A percentile compares a stretch with the other conserved stretches of the same genome.
Evolutionary conservation across 257 asterid species (phyloP).

Genomic region (Anisodus tanguticus): DNA sequence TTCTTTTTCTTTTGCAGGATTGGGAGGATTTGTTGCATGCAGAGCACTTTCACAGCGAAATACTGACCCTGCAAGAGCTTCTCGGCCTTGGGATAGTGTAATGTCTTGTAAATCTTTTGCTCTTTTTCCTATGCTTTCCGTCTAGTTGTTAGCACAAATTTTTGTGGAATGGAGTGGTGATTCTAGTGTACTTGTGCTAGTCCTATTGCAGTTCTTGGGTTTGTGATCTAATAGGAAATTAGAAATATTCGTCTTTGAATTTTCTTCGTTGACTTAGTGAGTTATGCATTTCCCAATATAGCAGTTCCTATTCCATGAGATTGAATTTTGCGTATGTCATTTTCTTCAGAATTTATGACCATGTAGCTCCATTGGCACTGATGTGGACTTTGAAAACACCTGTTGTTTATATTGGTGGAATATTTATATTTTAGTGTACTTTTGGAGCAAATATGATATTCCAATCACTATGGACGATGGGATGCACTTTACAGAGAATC

Average conservation of each 20-base stretch:
- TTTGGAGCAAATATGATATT: constrained; percentile 17
- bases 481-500: constrained; percentile 7
- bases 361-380: neutral
- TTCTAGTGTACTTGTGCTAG: constrained; percentile 8
- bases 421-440: constrained; percentile 4
- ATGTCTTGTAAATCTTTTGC: constrained; percentile 39
- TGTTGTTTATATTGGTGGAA: neutral
- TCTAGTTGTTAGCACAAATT: neutral
- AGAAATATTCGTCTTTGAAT: neutral
- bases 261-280: constrained; percentile 13
- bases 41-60: constrained; percentile 88
- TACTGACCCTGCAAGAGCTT: constrained; percentile 85
- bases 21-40: constrained; percentile 97
- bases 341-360: constrained; percentile 20
- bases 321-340: neutral
- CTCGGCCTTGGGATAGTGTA: constrained; percentile 97
- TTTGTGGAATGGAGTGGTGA: constrained; percentile 8
- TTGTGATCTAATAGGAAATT: neutral
- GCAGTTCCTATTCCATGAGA: neutral
- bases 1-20: constrained; percentile 56
- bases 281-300: constrained; percentile 18
- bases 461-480: neutral
- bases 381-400: constrained; percentile 4
- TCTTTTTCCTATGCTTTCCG: constrained; percentile 25
- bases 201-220: constrained; percentile 4